Evolutionary conservation across 208 protist genomes (phyloP).

Genomic region (Trypanosoma conorhini): DNA sequence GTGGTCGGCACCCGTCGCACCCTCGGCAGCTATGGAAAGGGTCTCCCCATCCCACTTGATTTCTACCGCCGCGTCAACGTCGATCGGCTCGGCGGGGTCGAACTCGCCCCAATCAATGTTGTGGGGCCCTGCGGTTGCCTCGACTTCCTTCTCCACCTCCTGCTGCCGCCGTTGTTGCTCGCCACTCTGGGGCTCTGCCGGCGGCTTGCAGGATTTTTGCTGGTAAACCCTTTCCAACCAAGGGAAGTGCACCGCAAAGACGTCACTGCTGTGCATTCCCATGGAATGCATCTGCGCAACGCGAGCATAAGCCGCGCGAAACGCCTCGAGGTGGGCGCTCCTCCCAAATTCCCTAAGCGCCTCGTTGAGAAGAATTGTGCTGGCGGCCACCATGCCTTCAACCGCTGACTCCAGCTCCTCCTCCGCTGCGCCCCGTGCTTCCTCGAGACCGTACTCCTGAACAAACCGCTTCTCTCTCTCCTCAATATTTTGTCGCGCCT

Average conservation of each 20-base stretch:
- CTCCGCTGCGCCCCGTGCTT: slow-evolving; percentile 3
- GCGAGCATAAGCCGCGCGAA: slow-evolving; percentile 44
- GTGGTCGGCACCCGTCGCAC: slow-evolving; percentile 34
- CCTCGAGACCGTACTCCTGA: slow-evolving; percentile 37
- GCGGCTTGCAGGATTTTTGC: slow-evolving; percentile 18
- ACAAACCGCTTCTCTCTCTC: slow-evolving; percentile 43
- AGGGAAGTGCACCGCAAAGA: slow-evolving; percentile 58
- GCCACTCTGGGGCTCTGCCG: background rate
- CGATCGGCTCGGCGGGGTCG: background rate
- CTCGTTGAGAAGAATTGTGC: slow-evolving; percentile 30
- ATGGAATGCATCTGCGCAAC: slow-evolving; percentile 30
- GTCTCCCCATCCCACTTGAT: slow-evolving; percentile 21
- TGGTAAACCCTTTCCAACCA: slow-evolving; percentile 47
- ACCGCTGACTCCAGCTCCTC: slow-evolving; percentile 32
- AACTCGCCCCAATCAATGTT: slow-evolving; percentile 75
- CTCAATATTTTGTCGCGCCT: slow-evolving; percentile 26
- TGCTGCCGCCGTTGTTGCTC: background rate
- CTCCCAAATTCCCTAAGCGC: slow-evolving; percentile 34
- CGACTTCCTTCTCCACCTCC: background rate
- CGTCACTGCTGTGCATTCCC: slow-evolving; percentile 32
- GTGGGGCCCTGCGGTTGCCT: slow-evolving; percentile 21
- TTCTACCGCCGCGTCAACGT: slow-evolving; percentile 20
- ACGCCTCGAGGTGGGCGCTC: slow-evolving; percentile 19
- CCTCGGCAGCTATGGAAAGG: background rate
- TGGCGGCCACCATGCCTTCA: slow-evolving; percentile 36